phyloP scores from a whole-genome alignment of 2,329 filamentous ascomycete genomes.

The Pezicula rhizophila region DNA sequence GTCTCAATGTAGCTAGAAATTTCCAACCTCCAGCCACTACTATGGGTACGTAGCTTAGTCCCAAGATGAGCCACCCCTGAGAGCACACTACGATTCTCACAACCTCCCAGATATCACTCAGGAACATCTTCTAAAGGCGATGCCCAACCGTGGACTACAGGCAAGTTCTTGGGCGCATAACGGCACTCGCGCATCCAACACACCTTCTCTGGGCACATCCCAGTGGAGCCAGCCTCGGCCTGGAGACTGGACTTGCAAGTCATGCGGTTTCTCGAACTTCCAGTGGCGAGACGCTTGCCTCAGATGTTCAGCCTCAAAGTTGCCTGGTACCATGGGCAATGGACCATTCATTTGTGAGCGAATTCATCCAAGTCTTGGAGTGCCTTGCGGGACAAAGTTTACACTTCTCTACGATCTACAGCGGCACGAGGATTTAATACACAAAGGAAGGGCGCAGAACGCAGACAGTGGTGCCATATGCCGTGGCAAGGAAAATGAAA shows the following conservation, averaged over 20 bases:
- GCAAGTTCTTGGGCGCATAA: conserved; percentile 13
- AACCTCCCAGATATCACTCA: no score
- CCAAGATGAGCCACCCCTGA: no score
- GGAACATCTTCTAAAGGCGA: no score
- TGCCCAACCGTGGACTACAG: conserved; percentile 5
- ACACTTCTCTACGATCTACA: not conserved
- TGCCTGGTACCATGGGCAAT: not conserved
- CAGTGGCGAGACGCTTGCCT: conserved; percentile 11
- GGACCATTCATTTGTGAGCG: not conserved
- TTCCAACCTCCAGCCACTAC: no score
- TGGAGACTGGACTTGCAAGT: conserved; percentile 14
- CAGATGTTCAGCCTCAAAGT: conserved; percentile 6
- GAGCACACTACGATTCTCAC: no score
- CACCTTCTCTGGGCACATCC: not conserved
- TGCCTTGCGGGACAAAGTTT: not conserved
- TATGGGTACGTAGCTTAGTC: no score
- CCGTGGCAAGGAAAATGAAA: not conserved
- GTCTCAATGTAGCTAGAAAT: no score
- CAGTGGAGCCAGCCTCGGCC: not conserved
- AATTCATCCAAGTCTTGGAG: not conserved
- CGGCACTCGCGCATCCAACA: not conserved
- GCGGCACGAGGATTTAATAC: not conserved
- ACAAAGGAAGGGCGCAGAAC: not conserved
- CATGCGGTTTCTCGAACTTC: conserved; percentile 15
- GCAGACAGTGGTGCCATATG: not conserved